Evolutionary conservation across 1,284 basidiomycete species (phyloP), one percentile per base, ranked within the genome.

Genomic region (Leccinum fallax): DNA sequence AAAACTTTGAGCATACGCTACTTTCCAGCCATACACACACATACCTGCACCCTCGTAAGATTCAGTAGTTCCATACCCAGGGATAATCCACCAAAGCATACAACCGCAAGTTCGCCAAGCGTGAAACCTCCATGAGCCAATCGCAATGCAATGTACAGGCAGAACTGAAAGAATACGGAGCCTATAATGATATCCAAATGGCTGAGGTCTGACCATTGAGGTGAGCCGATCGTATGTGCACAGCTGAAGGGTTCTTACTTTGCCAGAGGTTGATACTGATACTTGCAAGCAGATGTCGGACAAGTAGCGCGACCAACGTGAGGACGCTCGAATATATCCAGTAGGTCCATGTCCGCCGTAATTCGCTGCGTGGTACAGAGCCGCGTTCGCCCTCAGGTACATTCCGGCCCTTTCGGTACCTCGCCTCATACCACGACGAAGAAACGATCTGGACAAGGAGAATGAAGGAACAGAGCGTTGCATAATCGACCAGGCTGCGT

Each of bases 71-170:
- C 97, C 80, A 95, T 88, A 68, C 89, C 90, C 38, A 99, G 74
- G 1, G 90, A 90, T 1, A 95, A 93, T 16, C 93, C 95, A 51
- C 95, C 92, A 66, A 93, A 92, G 43, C 90, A 90, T 15, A 97
- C 92, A 24, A 98, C 79, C 19, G 89, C 90, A 10, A 98, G 84
- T 75, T 99, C 97, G 54, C 97, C 97, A 2, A 99, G 83, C 0
- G 97, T 99, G 76, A 98, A 97, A 13, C 93, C 94, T 26, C 92
- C 86, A 67, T 97, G 89, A 0, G 95, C 97, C 36, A 99, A 82
- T 24, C 97, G 85, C 55, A 97, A 86, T 58, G 93, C 93, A 55
- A 92, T 83, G 74, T 98, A 99, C 58, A 98, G 81, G 52, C 93
- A 89, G 68, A 94, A 89, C 73, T 99, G 97, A 76, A 92, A 98